Base-by-base conservation (phyloP, 495 filamentous ascomycete species). In the Trichoderma parareesei region DNA sequence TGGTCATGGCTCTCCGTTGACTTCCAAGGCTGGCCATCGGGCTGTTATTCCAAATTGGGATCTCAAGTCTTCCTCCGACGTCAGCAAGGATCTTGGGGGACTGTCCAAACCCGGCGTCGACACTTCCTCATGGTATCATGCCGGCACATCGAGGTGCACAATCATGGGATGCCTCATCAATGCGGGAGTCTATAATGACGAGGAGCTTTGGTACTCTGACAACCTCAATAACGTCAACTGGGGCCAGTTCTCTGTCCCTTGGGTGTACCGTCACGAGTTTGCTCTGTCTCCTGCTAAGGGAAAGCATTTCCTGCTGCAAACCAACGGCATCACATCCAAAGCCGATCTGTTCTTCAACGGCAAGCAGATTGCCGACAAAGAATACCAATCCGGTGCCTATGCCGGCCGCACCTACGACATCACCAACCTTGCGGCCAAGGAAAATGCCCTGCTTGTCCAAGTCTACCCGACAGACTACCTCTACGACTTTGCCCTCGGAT, bases 331-430 rank as follows among this genome's bases (percentile, higher is more conserved):
- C 49, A 83, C 79, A 0, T 86, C 85, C 5, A 81, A 77, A 41
- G 86, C 83, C 10, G 85, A 88, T 63, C 81, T 89, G 16, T 87
- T 74, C 62, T 64, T 88, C 57, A 88, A 89, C 65, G 86, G 86
- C 9, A 71, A 74, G 35, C 72, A 78, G 64, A 70, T 89, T 7
- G 84, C 76, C 9, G 71, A 72, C 8, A 80, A 73, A 9, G 66
- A 75, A 3, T 62, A 73, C 9, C 86, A 88, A 66, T 75, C 76
- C 6, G 87, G 87, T 4, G 76, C 85, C 0, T 89, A 86, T 61
- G 80, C 67, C 0, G 87, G 87, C 0, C 77, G 77, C 43, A 73
- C 67, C 14, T 87, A 82, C 71, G 80, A 87, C 5, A 71, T 89
- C 37, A 84, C 85, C 0, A 37, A 67, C 2, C 40, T 76, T 7